Evolutionary conservation across 179 eudicot species (phyloP).

Genomic region (Sideroxylon spinosum): DNA sequence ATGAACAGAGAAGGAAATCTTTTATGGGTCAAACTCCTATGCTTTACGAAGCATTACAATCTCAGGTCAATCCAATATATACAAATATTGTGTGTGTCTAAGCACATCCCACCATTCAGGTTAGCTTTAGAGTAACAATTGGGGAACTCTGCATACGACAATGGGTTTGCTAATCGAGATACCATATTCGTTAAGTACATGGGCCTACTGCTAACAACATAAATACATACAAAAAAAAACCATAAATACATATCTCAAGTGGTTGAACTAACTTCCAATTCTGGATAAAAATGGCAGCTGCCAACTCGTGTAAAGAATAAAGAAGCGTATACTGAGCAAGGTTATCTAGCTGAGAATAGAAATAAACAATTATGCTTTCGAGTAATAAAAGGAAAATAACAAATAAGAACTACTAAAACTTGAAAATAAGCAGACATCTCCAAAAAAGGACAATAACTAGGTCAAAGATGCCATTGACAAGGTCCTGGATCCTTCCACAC

Average conservation of each 20-base stretch:
- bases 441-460: background rate
- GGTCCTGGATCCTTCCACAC: background rate
- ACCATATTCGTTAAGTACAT: background rate
- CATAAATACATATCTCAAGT: background rate
- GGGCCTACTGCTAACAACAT: background rate
- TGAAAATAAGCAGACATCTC: no score
- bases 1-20: no score
- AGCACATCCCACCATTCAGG: no score
- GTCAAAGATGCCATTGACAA: background rate
- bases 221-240: no score
- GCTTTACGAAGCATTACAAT: no score
- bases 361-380: no score
- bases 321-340: background rate
- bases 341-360: background rate
- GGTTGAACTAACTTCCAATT: no score
- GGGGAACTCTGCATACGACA: no score
- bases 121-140: no score
- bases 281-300: background rate
- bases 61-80: no score
- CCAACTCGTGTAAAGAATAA: background rate
- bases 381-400: background rate
- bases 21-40: no score
- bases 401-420: background rate
- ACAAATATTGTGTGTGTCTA: no score
- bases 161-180: background rate